Percentiles rank a stretch among this genome's conserved stretches.
These are phyloP conservation scores for Silene coronaria DNA, from an alignment of 179 eudicot species.

Conservation along the genomic window DNA sequence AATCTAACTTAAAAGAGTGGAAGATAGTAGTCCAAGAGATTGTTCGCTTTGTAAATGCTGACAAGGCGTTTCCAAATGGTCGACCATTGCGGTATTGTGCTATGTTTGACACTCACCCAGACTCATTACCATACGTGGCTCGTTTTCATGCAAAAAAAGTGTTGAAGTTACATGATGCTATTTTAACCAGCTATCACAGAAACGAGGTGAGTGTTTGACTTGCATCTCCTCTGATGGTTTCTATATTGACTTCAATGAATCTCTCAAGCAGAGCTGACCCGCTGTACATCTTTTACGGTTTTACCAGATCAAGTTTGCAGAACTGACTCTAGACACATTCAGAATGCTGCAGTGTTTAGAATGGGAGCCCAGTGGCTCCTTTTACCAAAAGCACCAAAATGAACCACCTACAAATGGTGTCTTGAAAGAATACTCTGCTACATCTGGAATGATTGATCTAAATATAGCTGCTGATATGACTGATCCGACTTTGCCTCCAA, in stretches of 20 bases:
- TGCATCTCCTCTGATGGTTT: not conserved
- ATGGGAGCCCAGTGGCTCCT: conserved; percentile 95
- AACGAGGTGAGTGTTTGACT: conserved; percentile 58
- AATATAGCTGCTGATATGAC: conserved; percentile 77
- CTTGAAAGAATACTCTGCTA: conserved; percentile 54
- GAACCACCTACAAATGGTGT: conserved; percentile 56
- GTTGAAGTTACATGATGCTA: conserved; percentile 73
- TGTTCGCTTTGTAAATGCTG: conserved; percentile 54
- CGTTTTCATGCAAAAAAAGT: conserved; percentile 90
- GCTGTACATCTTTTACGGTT: conserved; percentile 17
- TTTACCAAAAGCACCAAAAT: conserved; percentile 57
- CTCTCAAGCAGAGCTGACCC: not conserved
- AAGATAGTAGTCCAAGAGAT: conserved; percentile 83
- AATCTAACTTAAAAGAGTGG: conserved; percentile 83
- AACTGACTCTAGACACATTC: conserved; percentile 75
- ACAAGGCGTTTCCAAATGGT: conserved; percentile 34
- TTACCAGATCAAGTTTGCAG: conserved; percentile 82
- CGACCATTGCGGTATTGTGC: conserved; percentile 79
- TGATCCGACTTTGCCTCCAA: conserved; percentile 85
- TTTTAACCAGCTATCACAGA: conserved; percentile 75
- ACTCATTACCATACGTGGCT: conserved; percentile 61
- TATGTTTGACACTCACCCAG: conserved; percentile 63
- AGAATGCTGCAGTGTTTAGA: conserved; percentile 95
- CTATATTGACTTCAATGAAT: not conserved
- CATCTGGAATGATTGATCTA: conserved; percentile 79